A percentile compares a stretch with the other conserved stretches of the same genome.
These are phyloP conservation scores for Chondrus crispus DNA, from an alignment of 23 red algal genomes.

Conservation along the genomic window DNA sequence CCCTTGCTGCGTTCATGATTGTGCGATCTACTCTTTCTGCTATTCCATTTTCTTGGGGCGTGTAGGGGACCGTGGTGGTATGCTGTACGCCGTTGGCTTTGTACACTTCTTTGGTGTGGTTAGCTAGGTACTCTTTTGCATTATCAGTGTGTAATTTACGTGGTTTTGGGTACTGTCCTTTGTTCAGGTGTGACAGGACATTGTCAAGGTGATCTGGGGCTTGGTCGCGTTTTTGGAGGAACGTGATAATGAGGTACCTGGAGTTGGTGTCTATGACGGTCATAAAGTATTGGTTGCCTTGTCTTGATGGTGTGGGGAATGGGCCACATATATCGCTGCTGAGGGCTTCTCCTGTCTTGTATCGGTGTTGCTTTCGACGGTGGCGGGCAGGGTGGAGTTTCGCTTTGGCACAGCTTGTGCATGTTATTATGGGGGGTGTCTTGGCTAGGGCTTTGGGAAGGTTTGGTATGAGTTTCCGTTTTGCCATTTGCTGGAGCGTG, in stretches of 20 bases:
- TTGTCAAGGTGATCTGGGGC: background rate
- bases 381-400: background rate
- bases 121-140: background rate
- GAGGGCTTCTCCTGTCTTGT: background rate
- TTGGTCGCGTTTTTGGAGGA: background rate
- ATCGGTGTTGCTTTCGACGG: background rate
- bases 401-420: background rate
- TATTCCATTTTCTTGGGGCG: background rate
- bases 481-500: no score
- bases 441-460: background rate
- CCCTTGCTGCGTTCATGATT: background rate
- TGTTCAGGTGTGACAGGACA: background rate
- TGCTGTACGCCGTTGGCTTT: background rate
- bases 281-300: background rate
- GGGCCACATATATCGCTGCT: background rate
- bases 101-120: background rate
- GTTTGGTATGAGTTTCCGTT: background rate
- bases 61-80: background rate
- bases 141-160: background rate
- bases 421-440: background rate
- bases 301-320: background rate
- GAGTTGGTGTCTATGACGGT: background rate
- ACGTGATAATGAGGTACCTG: background rate
- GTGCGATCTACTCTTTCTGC: background rate
- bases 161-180: background rate